These are phyloP conservation scores for Annona cherimola DNA, from an alignment of 164 flowering plant species.

Conservation along the genomic window DNA sequence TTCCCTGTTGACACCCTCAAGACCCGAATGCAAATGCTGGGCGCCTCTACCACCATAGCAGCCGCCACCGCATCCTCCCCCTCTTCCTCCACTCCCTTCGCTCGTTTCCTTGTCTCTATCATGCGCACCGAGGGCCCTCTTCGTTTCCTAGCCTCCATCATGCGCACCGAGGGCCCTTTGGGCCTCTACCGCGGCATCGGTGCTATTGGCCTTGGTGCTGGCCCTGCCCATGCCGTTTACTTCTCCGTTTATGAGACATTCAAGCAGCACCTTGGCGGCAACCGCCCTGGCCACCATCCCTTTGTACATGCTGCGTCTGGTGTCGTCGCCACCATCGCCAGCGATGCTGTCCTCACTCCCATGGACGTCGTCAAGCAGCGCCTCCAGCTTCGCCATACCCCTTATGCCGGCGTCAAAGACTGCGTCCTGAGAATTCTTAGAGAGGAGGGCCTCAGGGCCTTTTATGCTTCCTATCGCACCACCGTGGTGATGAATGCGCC, in stretches of 20 bases:
- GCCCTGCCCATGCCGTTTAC: conserved; percentile 74
- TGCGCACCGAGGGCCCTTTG: conserved; percentile 34
- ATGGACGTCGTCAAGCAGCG: conserved; percentile 80
- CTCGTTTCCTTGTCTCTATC: conserved; percentile 26
- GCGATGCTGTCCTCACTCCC: conserved; percentile 71
- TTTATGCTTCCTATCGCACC: conserved; percentile 59
- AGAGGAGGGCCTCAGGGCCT: conserved; percentile 57
- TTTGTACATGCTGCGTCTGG: conserved; percentile 56
- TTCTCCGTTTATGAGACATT: conserved; percentile 59
- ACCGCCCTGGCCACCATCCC: conserved; percentile 24
- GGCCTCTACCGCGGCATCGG: conserved; percentile 65
- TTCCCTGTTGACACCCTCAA: conserved; percentile 54
- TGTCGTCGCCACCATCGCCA: conserved; percentile 50
- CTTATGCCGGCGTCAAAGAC: conserved; percentile 48
- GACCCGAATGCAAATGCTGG: conserved; percentile 42
- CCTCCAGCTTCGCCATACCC: conserved; percentile 50
- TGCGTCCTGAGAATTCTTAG: conserved; percentile 40
- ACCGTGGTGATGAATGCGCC: conserved; percentile 74
- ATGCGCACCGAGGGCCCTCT: conserved; percentile 36
- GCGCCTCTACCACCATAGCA: conserved; percentile 1
- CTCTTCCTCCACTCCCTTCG: conserved; percentile 31
- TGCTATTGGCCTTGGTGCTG: conserved; percentile 73
- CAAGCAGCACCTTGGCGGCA: conserved; percentile 33
- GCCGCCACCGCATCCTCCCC: neutral
- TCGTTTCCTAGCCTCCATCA: conserved; percentile 16